phyloP scores from a whole-genome alignment of 768 basidiomycete species.

The Peribolospora baueri region DNA sequence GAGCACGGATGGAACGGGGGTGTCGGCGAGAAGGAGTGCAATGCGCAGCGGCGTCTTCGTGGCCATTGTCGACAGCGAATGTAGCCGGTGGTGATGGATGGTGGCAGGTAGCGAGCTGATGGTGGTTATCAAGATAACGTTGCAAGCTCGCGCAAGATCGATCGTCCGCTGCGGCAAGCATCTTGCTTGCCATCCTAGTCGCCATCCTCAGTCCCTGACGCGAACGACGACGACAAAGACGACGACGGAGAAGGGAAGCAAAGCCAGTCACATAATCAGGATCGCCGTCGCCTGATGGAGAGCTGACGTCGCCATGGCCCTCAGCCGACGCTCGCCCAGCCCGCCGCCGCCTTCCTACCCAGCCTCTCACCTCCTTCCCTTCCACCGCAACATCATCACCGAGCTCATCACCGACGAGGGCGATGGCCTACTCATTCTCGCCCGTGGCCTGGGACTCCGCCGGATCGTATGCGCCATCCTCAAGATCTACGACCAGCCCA shows the following conservation, averaged over 20 bases:
- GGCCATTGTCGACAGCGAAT: too few species aligned
- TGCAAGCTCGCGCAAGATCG: too few species aligned
- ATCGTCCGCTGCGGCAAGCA: neutral
- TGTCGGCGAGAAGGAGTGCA: slow-evolving; percentile 7
- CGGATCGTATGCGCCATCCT: slow-evolving; percentile 61
- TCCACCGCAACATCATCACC: slow-evolving; percentile 9
- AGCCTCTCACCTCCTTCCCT: slow-evolving; percentile 7
- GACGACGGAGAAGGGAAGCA: neutral
- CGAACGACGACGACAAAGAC: neutral
- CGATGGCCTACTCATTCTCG: slow-evolving; percentile 35
- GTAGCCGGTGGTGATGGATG: too few species aligned
- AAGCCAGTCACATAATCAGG: neutral
- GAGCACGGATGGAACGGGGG: slow-evolving; percentile 3
- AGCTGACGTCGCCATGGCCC: neutral
- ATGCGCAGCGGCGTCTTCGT: too few species aligned
- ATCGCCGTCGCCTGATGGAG: neutral
- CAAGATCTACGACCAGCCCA: slow-evolving; percentile 72
- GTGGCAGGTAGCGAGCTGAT: too few species aligned
- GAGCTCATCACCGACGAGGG: slow-evolving; percentile 5
- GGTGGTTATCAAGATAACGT: too few species aligned
- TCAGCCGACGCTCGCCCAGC: neutral
- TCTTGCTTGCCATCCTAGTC: neutral
- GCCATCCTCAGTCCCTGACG: neutral
- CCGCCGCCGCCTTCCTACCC: neutral
- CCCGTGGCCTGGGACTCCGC: slow-evolving; percentile 71